Evolutionary conservation across 2,329 filamentous ascomycete species (phyloP).

Genomic region (Fonsecaea erecta): DNA sequence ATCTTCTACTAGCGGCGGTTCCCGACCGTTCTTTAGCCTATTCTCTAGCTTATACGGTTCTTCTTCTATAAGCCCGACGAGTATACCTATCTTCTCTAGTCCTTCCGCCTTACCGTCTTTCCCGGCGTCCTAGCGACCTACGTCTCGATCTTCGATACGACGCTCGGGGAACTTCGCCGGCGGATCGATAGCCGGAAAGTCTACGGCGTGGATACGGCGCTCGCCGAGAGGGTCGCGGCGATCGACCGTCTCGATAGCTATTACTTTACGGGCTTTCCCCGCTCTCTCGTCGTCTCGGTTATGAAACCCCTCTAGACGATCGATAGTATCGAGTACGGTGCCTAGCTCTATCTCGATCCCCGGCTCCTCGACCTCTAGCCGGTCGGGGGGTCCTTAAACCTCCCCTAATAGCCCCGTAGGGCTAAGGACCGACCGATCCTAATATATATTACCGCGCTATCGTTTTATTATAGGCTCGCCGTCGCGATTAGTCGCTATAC

Average conservation of each 20-base stretch:
- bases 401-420: background rate
- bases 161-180: background rate
- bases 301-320: background rate
- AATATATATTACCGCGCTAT: background rate
- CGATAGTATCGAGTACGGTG: background rate
- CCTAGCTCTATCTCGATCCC: background rate
- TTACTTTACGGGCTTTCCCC: background rate
- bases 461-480: background rate
- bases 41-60: background rate
- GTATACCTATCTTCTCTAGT: background rate
- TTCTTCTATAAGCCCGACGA: background rate
- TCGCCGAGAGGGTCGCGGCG: background rate
- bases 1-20: background rate
- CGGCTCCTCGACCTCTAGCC: background rate
- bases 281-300: background rate
- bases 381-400: background rate
- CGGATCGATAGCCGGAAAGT: background rate
- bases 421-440: background rate
- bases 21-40: background rate
- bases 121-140: background rate
- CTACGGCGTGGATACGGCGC: background rate
- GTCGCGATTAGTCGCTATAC: background rate
- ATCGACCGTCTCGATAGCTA: background rate
- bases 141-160: background rate
- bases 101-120: background rate